Conservation (phyloP, 2,329 filamentous ascomycete species). For the Calonectria fujianensis region DNA sequence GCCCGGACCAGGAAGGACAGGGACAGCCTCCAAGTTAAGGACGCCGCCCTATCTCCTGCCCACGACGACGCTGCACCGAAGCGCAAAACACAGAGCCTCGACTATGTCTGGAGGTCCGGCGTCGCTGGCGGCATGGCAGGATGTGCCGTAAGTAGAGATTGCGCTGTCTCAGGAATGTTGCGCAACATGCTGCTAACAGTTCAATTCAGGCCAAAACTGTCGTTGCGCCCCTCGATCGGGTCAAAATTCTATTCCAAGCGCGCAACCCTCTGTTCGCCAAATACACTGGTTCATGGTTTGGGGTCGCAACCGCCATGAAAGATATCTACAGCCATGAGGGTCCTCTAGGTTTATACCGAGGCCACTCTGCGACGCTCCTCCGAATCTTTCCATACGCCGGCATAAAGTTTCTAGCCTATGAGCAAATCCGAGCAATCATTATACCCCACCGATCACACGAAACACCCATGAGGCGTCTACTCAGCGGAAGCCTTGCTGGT, state of each 20-base stretch:
- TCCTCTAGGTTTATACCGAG: slow-evolving; percentile 86
- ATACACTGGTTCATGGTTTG: slow-evolving; percentile 92
- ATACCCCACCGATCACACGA: slow-evolving; percentile 85
- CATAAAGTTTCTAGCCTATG: slow-evolving; percentile 98
- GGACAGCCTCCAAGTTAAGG: slow-evolving; percentile 49
- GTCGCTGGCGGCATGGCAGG: slow-evolving; percentile 93
- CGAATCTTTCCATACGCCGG: slow-evolving; percentile 98
- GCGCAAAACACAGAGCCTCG: slow-evolving; percentile 78
- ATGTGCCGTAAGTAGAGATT: slow-evolving; percentile 83
- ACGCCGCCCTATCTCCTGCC: slow-evolving; percentile 68
- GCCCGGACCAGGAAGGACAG: slow-evolving; percentile 42
- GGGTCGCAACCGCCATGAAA: slow-evolving; percentile 86
- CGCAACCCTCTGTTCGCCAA: slow-evolving; percentile 95
- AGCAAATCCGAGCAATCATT: slow-evolving; percentile 89
- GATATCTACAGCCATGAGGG: slow-evolving; percentile 89
- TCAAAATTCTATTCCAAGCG: slow-evolving; percentile 99
- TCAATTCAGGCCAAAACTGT: slow-evolving; percentile 88
- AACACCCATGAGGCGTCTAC: slow-evolving; percentile 84
- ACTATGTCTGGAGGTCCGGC: slow-evolving; percentile 89
- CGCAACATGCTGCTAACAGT: slow-evolving; percentile 37
- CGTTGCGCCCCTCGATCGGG: slow-evolving; percentile 95
- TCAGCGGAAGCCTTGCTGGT: slow-evolving; percentile 85
- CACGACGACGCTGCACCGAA: slow-evolving; percentile 66
- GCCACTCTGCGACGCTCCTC: slow-evolving; percentile 94
- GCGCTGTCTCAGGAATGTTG: not conserved